Base-by-base conservation (phyloP, 1,284 basidiomycete genomes). In the Trichosporon sp. region DNA sequence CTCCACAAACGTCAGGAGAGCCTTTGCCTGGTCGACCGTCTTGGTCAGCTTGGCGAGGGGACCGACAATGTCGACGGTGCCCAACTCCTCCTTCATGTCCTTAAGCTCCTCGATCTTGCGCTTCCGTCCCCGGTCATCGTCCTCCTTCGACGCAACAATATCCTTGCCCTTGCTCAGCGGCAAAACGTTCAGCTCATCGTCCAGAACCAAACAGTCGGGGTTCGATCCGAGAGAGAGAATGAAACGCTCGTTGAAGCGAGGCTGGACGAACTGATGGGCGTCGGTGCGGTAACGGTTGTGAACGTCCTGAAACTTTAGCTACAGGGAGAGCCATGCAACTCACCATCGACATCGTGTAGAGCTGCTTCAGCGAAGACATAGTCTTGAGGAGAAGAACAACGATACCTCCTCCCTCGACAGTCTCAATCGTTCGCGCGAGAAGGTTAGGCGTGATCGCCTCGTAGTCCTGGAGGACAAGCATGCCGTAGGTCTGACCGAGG, bases 201-300 rank as follows among this genome's bases (percentile, higher is more conserved):
- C 97, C 63, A 99, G 88, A 31, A 99, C 90, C 1, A 99, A 87
- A 77, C 96, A 98, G 80, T 96, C 93, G 26, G 90, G 87, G 78
- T 92, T 96, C 11, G 92, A 92, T 19, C 94, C 94, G 11, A 98
- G 89, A 38, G 96, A 95, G 64, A 98, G 88, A 78, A 98, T 94
- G 85, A 99, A 99, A 10, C 97, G 91, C 82, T 99, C 97, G 85
- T 99, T 99, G 87, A 99, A 99, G 65, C 97, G 90, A 0, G 96
- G 94, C 61, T 93, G 88, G 16, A 98, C 93, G 19, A 91, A 89
- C 78, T 94, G 91, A 76, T 96, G 92, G 1, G 94, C 91, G 32
- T 92, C 91, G 0, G 95, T 97, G 38, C 96, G 88, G 82, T 98
- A 99, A 61, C 95, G 90, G 4, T 92, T 86, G 83, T 98, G 96